Base-by-base conservation (phyloP, 2,329 filamentous ascomycete species). In the Ascochyta pisi region DNA sequence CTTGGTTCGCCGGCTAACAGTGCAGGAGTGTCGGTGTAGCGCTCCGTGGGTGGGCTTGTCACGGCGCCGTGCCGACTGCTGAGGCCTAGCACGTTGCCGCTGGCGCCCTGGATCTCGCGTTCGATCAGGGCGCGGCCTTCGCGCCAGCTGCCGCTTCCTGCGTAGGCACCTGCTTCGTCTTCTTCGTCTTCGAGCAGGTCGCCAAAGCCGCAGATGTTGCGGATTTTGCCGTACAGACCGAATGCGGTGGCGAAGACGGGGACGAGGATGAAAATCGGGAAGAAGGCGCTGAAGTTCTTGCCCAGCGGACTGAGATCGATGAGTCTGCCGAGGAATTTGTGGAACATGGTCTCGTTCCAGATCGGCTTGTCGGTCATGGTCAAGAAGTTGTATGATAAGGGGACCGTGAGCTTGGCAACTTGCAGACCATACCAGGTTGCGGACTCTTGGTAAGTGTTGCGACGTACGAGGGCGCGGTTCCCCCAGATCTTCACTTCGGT, bases 401-500 rank as follows among this genome's bases (percentile, higher is more conserved):
- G 95, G 0, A 99, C 91, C 1, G 91, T 96, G 39, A 99, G 86
- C 68, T 93, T 91, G 47, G 95, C 94, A 10, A 97, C 90, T 73
- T 97, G 92, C 55, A 92, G 88, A 1, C 92, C 89, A 72, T 98
- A 99, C 92, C 96, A 99, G 65, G 94, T 96, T 0, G 95, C 95
- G 45, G 89, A 92, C 73, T 98, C 95, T 58, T 91, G 88, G 55
- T 96, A 94, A 0, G 95, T 99, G 71, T 96, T 95, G 54, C 95
- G 88, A 56, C 86, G 87, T 42, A 98, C 94, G 6, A 99, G 82
- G 0, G 95, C 94, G 31, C 95, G 87, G 44, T 96, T 95, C 53
- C 95, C 90, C 95, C 95, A 99, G n/a, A 97, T 92, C 70, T 95
- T 96, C 66, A 96, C 91, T 71, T 96, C 92, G 13, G 89, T 92